Percentiles rank a stretch among this genome's conserved stretches.
These are phyloP conservation scores for Schizosaccharomyces japonicus DNA, from an alignment of 805 yeast genomes.

Conservation along the genomic window DNA sequence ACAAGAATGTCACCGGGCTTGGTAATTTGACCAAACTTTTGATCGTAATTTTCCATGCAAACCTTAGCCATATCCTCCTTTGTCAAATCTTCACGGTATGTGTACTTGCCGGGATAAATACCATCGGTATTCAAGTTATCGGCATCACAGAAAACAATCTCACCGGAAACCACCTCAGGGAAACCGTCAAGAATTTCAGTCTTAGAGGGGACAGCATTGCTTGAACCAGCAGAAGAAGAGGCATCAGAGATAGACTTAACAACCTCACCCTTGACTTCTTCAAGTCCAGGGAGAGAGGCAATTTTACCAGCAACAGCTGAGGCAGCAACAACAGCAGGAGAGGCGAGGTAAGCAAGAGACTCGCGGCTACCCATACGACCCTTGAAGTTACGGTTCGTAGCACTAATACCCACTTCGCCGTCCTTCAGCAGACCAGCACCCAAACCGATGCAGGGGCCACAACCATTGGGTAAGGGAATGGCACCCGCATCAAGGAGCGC, in stretches of 20 bases:
- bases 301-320: conserved; percentile 88
- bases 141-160: conserved; percentile 82
- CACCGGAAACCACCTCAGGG: conserved; percentile 76
- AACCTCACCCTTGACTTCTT: background rate
- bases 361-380: conserved; percentile 98
- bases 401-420: conserved; percentile 95
- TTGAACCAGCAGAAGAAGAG: conserved; percentile 16
- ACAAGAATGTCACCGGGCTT: conserved; percentile 72
- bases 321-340: conserved; percentile 97
- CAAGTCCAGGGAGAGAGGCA: conserved; percentile 22
- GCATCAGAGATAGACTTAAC: conserved; percentile 10
- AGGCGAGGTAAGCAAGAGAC: conserved; percentile 83
- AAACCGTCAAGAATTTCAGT: conserved; percentile 74
- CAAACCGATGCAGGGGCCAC: conserved; percentile 97
- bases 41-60: conserved; percentile 96
- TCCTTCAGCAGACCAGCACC: conserved; percentile 84
- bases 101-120: conserved; percentile 94
- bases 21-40: conserved; percentile 63
- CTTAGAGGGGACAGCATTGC: conserved; percentile 19
- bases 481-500: conserved; percentile 79
- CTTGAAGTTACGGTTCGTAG: conserved; percentile 93
- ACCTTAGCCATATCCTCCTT: conserved; percentile 94
- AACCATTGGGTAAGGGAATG: conserved; percentile 85
- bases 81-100: conserved; percentile 92
- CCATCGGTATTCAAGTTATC: conserved; percentile 83